Evolutionary conservation across 768 basidiomycete genomes (phyloP).

Genomic region (Rhizopogon salebrosus): DNA sequence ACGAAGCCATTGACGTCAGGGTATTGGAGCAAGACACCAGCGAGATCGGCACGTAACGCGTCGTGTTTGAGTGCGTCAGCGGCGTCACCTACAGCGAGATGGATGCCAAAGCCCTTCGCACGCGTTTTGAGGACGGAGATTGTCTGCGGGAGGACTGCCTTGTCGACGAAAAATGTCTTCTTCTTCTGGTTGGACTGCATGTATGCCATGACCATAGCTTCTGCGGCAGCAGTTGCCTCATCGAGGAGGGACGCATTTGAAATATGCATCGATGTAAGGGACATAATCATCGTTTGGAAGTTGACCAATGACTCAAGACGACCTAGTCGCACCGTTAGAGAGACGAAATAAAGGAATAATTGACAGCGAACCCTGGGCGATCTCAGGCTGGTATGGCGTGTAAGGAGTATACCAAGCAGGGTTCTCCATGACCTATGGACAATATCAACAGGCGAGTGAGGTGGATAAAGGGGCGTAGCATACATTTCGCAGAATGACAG

Average conservation of each 20-base stretch:
- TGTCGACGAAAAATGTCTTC: conserved; percentile 80
- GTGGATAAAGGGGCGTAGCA: conserved; percentile 16
- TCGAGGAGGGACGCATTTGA: conserved; percentile 95
- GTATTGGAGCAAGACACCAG: conserved; percentile 91
- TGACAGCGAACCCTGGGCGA: conserved; percentile 77
- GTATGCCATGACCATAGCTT: conserved; percentile 95
- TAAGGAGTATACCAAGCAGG: conserved; percentile 98
- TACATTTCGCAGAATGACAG: conserved; percentile 90
- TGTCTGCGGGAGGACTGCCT: conserved; percentile 82
- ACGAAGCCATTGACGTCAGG: conserved; percentile 86
- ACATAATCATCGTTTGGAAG: conserved; percentile 94
- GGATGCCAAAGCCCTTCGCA: conserved; percentile 91
- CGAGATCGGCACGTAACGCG: conserved; percentile 54
- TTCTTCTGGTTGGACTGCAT: conserved; percentile 63
- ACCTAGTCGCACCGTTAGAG: conserved; percentile 41
- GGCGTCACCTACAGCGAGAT: conserved; percentile 65
- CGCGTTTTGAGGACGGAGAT: conserved; percentile 85
- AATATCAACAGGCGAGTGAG: conserved; percentile 3
- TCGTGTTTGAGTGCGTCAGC: conserved; percentile 46
- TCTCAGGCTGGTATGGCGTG: conserved; percentile 95
- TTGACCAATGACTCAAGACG: conserved; percentile 96
- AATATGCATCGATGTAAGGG: conserved; percentile 90
- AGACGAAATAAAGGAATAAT: background rate
- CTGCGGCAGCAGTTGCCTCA: conserved; percentile 92
- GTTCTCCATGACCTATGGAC: conserved; percentile 76